A percentile compares a stretch with the other conserved stretches of the same genome.
phyloP scores from a whole-genome alignment of 2,329 filamentous ascomycete genomes.

The Sarocladium strictum region DNA sequence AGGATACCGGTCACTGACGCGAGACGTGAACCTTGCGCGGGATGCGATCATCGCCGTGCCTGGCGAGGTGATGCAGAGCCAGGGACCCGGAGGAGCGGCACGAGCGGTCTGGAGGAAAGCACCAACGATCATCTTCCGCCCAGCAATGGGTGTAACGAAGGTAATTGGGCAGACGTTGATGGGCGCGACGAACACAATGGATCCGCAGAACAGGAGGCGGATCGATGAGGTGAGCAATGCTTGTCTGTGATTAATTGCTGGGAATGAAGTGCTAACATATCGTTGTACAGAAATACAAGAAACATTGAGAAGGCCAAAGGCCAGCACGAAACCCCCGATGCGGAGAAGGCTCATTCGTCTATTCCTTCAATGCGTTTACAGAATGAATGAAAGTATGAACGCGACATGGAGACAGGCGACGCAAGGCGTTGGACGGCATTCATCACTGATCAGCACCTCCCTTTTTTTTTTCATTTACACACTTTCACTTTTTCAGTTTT shows the following conservation, averaged over 20 bases:
- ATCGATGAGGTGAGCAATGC: slow-evolving; percentile 72
- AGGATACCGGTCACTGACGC: slow-evolving; percentile 74
- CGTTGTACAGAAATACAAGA: slow-evolving; percentile 41
- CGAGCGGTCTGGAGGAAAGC: slow-evolving; percentile 72
- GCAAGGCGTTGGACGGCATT: neutral
- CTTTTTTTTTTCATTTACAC: neutral
- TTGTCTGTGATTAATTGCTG: neutral
- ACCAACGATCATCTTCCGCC: slow-evolving; percentile 88
- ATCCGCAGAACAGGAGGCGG: slow-evolving; percentile 72
- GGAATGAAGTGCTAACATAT: slow-evolving; percentile 12
- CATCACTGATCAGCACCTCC: no score
- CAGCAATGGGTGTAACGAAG: slow-evolving; percentile 84
- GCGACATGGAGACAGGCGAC: neutral
- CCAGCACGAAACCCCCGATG: neutral
- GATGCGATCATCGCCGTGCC: slow-evolving; percentile 95
- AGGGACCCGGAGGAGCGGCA: slow-evolving; percentile 73
- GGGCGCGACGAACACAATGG: slow-evolving; percentile 86
- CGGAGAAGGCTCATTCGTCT: neutral
- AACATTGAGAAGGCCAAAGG: slow-evolving; percentile 23
- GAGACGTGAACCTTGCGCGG: slow-evolving; percentile 78
- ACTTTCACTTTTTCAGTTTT: neutral
- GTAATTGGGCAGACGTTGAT: slow-evolving; percentile 83
- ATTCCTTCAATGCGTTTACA: neutral
- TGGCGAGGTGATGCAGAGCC: slow-evolving; percentile 81
- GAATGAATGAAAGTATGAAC: neutral